Evolutionary conservation across 306 rosid species (phyloP), one percentile per base, ranked within the genome.

Genomic region (Astragalus glycyphyllos): DNA sequence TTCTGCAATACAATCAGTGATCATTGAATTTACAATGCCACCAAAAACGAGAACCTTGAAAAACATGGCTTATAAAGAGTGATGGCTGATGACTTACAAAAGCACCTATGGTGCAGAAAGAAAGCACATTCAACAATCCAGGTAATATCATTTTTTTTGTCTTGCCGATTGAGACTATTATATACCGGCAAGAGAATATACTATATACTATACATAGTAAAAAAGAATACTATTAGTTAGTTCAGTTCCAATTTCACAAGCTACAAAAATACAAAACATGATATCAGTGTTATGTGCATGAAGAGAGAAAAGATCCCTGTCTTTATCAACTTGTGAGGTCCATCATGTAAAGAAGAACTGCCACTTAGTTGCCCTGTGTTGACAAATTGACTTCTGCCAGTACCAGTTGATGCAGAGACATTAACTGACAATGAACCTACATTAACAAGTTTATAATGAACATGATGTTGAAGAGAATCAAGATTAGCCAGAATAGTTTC

Each of bases 391-490:
- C 89, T 90, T 77, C 81, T 86, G 20, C 96, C 91, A 0, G 79
- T 79, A 29, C 85, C 90, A 49, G 84, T 42, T 65, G 89, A 75
- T 65, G 89, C 82, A 14, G 96, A 81, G 37, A 94, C 97, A 60
- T 94, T 94, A 75, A 94, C 92, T 2, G 97, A 69, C 57, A 55
- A 68, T 2, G 99, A 89, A 67, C 99, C 97, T 93, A 64, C 6
- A 42, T 38, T 13, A 6, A 65, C 35, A 20, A 59, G 74, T 41
- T 65, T 20, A 59, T 31, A 46, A 10, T 31, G 40, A 34, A 34
- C 10, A 9, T 69, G 29, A 26, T 68, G 44, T 51, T 69, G 11
- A 12, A 51, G n/a, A 16, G 40, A 74, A 64, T 56, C 59, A 69
- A 37, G 40, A 8, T 40, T 47, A 11, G 54, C 31, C 34, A 20